A percentile compares a stretch with the other conserved stretches of the same genome.
Evolutionary conservation across 176 grass and related monocot genomes (phyloP).

Genomic region (Triticum dicoccoides): DNA sequence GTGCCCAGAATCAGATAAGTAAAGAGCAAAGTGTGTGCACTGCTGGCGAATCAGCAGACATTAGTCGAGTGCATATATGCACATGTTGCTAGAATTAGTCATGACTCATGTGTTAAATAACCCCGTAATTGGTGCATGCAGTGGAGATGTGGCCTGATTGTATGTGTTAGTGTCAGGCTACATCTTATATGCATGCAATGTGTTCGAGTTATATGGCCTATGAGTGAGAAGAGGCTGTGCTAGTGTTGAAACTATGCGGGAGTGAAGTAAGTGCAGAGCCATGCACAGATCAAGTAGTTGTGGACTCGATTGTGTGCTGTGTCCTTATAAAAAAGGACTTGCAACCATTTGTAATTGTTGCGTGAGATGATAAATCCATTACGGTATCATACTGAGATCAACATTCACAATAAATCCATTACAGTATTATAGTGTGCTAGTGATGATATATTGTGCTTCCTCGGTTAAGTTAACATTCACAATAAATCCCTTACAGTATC

Average conservation of each 20-base stretch:
- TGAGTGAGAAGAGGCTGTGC: too few species aligned
- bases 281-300: background rate
- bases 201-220: background rate
- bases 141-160: background rate
- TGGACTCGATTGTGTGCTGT: background rate
- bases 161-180: background rate
- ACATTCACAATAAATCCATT: too few species aligned
- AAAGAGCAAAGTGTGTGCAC: background rate
- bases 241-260: background rate
- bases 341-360: background rate
- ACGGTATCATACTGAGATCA: too few species aligned
- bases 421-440: too few species aligned
- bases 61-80: background rate
- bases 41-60: background rate
- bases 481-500: background rate
- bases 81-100: background rate
- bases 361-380: background rate
- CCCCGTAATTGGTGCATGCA: background rate
- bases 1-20: background rate
- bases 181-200: background rate
- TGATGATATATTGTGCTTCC: background rate
- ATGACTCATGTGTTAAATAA: background rate
- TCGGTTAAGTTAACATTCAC: background rate
- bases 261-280: background rate
- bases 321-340: background rate